Percentiles rank a stretch among this genome's conserved stretches.
phyloP scores from a whole-genome alignment of 2,329 filamentous ascomycete genomes.

The Stagonosporopsis rhizophila region DNA sequence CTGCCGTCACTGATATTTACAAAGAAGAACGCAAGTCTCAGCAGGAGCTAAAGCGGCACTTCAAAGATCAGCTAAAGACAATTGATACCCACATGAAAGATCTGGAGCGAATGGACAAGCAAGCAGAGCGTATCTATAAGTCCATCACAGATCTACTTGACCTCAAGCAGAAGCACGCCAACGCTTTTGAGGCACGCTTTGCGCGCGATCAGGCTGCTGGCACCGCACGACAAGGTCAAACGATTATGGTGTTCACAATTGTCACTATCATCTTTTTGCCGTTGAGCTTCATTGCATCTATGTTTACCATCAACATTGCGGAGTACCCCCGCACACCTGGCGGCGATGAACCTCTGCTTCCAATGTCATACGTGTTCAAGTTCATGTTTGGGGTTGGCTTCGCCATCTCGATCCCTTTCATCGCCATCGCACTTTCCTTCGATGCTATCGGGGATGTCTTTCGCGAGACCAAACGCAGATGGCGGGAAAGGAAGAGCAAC shows the following conservation, averaged over 20 bases:
- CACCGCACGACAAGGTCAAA: conserved; percentile 64
- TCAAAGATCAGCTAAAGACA: conserved; percentile 64
- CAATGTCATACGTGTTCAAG: conserved; percentile 60
- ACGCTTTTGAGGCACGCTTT: conserved; percentile 70
- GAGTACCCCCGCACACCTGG: conserved; percentile 53
- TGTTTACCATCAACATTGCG: conserved; percentile 63
- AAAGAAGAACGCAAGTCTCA: conserved; percentile 47
- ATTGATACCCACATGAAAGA: conserved; percentile 67
- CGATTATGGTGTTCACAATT: conserved; percentile 66
- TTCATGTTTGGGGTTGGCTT: conserved; percentile 65
- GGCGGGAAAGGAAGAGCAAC: conserved; percentile 17
- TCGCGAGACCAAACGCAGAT: conserved; percentile 33
- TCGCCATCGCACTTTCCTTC: conserved; percentile 55
- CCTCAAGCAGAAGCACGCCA: conserved; percentile 73
- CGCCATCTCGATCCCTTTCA: conserved; percentile 60
- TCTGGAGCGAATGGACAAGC: conserved; percentile 68
- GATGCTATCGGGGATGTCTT: conserved; percentile 50
- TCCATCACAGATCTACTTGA: conserved; percentile 69
- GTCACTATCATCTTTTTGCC: conserved; percentile 66
- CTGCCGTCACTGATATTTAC: conserved; percentile 51
- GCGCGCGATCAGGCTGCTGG: conserved; percentile 67
- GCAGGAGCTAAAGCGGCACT: conserved; percentile 60
- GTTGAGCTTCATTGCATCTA: conserved; percentile 61
- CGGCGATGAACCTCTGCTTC: conserved; percentile 47
- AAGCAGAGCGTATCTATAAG: conserved; percentile 66